Conservation (phyloP, 2,329 filamentous ascomycete species). For the Polytolypa hystricis region DNA sequence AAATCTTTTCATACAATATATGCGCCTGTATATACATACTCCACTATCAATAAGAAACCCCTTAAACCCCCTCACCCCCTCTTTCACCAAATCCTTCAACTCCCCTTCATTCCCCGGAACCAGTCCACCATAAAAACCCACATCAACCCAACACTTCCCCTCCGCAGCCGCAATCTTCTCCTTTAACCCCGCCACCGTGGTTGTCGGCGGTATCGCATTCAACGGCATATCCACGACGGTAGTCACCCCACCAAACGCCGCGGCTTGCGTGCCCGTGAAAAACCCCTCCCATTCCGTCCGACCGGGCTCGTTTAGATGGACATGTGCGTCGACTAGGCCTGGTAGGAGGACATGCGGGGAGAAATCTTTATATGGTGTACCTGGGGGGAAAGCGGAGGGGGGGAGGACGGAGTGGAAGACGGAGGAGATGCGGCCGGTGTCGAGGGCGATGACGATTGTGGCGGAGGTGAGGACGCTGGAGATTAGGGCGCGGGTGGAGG, state of each 20-base stretch:
- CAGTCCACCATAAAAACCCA: constrained; percentile 95
- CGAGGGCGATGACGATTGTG: constrained; percentile 66
- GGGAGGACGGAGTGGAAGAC: constrained; percentile 67
- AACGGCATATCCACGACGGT: constrained; percentile 97
- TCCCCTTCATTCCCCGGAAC: constrained; percentile 79
- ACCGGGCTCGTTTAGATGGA: constrained; percentile 94
- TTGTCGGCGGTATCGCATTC: constrained; percentile 93
- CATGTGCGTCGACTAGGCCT: constrained; percentile 89
- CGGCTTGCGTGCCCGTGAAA: constrained; percentile 84
- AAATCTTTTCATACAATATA: too few relatives aligned
- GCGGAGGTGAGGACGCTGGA: constrained; percentile 67
- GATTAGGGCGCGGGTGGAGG: constrained; percentile 73
- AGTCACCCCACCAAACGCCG: constrained; percentile 90
- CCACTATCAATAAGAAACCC: constrained; percentile 95
- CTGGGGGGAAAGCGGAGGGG: constrained; percentile 58
- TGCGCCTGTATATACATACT: too few relatives aligned
- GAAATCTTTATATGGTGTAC: constrained; percentile 68
- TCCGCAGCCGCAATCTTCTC: constrained; percentile 76
- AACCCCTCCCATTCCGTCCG: constrained; percentile 98
- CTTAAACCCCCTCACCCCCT: constrained; percentile 90
- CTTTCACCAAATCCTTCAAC: constrained; percentile 67
- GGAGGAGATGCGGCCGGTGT: constrained; percentile 73
- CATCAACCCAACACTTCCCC: constrained; percentile 93
- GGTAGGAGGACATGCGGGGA: constrained; percentile 76
- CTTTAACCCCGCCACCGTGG: constrained; percentile 67